These are phyloP conservation scores for Colletotrichum lini DNA, from an alignment of 2,329 filamentous ascomycete genomes.

Conservation along the genomic window DNA sequence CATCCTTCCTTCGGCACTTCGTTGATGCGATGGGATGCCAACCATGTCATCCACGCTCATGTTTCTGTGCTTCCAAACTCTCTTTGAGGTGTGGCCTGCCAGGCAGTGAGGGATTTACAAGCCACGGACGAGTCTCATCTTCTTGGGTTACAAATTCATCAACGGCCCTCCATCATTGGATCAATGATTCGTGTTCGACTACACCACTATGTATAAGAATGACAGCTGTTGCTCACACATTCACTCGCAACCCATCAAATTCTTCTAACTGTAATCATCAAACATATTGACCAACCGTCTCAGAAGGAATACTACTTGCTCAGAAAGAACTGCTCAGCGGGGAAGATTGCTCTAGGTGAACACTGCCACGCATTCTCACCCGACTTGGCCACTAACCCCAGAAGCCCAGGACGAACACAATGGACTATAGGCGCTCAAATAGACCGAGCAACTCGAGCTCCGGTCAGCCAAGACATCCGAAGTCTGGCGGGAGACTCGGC, in stretches of 20 bases:
- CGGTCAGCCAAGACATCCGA: neutral
- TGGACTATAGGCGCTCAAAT: slow-evolving; percentile 17
- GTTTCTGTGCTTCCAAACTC: slow-evolving; percentile 8
- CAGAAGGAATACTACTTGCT: too few species aligned
- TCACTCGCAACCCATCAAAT: neutral
- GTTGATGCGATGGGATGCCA: slow-evolving; percentile 10
- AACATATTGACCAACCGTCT: neutral
- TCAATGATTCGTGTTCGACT: neutral
- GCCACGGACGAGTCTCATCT: neutral
- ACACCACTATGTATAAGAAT: neutral
- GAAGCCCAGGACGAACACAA: slow-evolving; percentile 1
- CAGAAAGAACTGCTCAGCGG: too few species aligned
- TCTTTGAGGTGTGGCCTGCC: slow-evolving; percentile 8
- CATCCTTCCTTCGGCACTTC: slow-evolving; percentile 20
- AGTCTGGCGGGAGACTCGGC: neutral
- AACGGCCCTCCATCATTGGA: neutral
- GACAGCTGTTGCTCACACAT: neutral
- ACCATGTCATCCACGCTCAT: neutral
- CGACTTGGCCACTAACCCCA: neutral
- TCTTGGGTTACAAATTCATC: neutral
- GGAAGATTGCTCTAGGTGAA: neutral
- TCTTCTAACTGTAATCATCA: neutral
- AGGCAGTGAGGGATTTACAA: slow-evolving; percentile 1
- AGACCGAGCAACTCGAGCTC: neutral
- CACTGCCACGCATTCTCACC: neutral